Evolutionary conservation across 352 stramenopile genomes (phyloP).

Genomic region (Phytophthora pisi): DNA sequence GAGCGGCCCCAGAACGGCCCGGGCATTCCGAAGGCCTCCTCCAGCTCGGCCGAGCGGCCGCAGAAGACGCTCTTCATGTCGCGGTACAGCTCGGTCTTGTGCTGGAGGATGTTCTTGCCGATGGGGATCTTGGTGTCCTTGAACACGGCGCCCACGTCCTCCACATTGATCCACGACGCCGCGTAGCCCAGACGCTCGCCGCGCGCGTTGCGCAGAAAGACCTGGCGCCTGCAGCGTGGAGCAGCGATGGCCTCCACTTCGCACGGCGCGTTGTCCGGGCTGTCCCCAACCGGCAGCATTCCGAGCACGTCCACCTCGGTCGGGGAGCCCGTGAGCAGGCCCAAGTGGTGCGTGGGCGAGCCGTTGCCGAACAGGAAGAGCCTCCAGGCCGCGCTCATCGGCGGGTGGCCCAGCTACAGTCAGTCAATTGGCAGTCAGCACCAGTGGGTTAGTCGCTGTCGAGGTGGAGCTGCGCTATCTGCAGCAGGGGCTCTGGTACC

Average conservation of each 20-base stretch:
- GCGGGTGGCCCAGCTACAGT: conserved; percentile 52
- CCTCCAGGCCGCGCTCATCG: conserved; percentile 76
- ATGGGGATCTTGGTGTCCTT: conserved; percentile 85
- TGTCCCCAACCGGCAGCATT: conserved; percentile 53
- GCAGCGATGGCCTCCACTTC: conserved; percentile 59
- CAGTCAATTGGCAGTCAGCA: conserved; percentile 7
- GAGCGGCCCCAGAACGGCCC: conserved; percentile 86
- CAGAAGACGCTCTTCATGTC: conserved; percentile 87
- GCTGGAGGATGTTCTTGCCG: conserved; percentile 80
- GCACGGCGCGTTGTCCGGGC: conserved; percentile 45
- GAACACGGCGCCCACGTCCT: conserved; percentile 75
- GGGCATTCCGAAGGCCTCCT: conserved; percentile 61
- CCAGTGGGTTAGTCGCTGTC: background rate
- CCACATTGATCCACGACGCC: conserved; percentile 73
- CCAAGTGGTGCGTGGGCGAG: conserved; percentile 83
- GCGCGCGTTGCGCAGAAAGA: conserved; percentile 75
- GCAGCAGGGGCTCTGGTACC: conserved; percentile 22
- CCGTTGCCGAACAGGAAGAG: conserved; percentile 87
- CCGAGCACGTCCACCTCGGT: conserved; percentile 86
- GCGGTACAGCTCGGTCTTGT: conserved; percentile 86
- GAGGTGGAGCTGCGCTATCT: background rate
- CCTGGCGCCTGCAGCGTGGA: conserved; percentile 73
- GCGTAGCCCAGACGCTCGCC: conserved; percentile 83
- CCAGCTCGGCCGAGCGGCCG: conserved; percentile 57
- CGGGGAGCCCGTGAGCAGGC: conserved; percentile 67